phyloP scores from a whole-genome alignment of 192 early-diverging fungal genomes.

The Thoreauomyces humboldtii region DNA sequence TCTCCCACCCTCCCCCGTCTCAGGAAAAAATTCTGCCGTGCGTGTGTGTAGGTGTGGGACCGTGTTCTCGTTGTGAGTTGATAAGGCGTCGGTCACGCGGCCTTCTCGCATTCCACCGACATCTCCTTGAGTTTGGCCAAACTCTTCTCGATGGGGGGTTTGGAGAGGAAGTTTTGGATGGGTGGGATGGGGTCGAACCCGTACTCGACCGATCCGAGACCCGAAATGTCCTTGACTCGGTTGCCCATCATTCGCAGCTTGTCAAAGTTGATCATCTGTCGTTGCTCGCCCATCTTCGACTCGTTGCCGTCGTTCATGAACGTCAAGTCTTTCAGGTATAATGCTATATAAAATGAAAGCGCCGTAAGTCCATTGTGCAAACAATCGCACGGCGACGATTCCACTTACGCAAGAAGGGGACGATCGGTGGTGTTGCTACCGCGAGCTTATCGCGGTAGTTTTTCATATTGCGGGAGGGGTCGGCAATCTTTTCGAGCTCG shows the following conservation, averaged over 20 bases:
- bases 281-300: conserved; percentile 38
- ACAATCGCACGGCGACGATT: no score
- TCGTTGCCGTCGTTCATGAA: conserved; percentile 67
- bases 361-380: background rate
- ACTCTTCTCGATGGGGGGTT: conserved; percentile 53
- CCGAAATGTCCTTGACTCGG: conserved; percentile 52
- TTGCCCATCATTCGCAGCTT: conserved; percentile 64
- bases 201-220: conserved; percentile 40
- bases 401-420: conserved; percentile 60
- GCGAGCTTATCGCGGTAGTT: conserved; percentile 49
- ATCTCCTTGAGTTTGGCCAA: conserved; percentile 53
- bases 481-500: conserved; percentile 54
- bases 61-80: no score
- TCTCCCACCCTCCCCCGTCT: no score
- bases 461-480: conserved; percentile 63
- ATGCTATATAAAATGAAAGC: conserved; percentile 34
- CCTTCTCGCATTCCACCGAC: conserved; percentile 49
- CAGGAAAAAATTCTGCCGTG: no score
- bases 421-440: conserved; percentile 48
- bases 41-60: no score
- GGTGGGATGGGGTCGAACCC: conserved; percentile 45
- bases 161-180: conserved; percentile 58
- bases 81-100: no score
- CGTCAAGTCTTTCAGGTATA: conserved; percentile 60
- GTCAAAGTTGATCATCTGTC: conserved; percentile 61